Base-by-base conservation (phyloP, 257 asterid genomes). In the Gentiana dahurica region DNA sequence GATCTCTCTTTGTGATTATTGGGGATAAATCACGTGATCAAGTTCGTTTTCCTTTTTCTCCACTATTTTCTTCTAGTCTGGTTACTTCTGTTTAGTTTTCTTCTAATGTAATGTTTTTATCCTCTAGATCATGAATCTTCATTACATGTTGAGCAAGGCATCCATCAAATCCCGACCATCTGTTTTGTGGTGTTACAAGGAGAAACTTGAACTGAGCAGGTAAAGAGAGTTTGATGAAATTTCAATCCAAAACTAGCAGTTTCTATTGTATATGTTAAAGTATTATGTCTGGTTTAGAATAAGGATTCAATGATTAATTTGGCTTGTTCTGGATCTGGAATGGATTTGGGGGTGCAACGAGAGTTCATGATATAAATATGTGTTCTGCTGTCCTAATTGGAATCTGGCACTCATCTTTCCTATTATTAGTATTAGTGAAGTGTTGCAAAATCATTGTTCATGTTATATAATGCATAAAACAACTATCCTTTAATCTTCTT, bases 121-220 rank as follows among this genome's bases (percentile, higher is more conserved):
- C 1, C 11, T 3, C 34, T 78, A 86, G 92, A 73, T 84, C 63
- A 81, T 75, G 62, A 76, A 78, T 68, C 72, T 87, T 74, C 89
- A 84, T 64, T 49, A 64, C 24, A 73, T 84, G 82, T 68, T 84
- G 70, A 68, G 77, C 49, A 78, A 87, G 52, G 77, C 91, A 12
- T 71, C 71, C 60, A 80, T 61, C 8, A 84, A 77, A 75, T 61
- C 92, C 3, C 68, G 78, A 57, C 96, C 94, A 45, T 74, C 43
- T 37, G 96, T 84, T 55, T 63, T 87, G 48, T 87, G 96, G 96
- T 87, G 96, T 77, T 87, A 84, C 77, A 82, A 77, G 85, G 85
- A 87, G 54, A 78, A 87, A 52, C 89, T 84, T 24, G 89, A 87
- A 49, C 72, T 87, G 15, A 86, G 95, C 84, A 83, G 95, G 95